Evolutionary conservation across 768 basidiomycete species (phyloP).

Genomic region (Amanita rubescens): DNA sequence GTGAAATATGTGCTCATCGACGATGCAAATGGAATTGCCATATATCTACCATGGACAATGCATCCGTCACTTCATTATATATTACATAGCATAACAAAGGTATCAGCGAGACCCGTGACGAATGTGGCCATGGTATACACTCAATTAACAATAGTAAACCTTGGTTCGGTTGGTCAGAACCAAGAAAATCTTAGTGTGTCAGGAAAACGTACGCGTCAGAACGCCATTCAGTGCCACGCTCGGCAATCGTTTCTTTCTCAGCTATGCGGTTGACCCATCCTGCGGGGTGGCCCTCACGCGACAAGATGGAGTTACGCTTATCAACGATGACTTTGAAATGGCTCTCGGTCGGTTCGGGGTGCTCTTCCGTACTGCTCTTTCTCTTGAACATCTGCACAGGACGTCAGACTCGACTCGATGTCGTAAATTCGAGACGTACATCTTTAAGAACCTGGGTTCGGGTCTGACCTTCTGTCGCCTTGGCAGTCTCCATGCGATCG

Average conservation of each 20-base stretch:
- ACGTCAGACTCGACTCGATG: constrained; percentile 2
- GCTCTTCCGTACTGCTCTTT: constrained; percentile 35
- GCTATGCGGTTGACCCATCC: constrained; percentile 64
- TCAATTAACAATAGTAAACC: constrained; percentile 1
- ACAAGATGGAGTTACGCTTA: constrained; percentile 64
- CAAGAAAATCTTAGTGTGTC: background rate
- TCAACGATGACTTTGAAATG: constrained; percentile 72
- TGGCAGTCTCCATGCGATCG: constrained; percentile 65
- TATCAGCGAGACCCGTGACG: background rate
- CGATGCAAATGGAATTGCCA: too few relatives aligned
- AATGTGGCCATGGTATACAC: background rate
- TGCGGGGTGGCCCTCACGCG: constrained; percentile 52
- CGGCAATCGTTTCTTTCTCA: constrained; percentile 29
- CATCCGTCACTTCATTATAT: background rate
- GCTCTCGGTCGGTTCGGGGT: constrained; percentile 17
- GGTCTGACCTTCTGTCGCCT: constrained; percentile 26
- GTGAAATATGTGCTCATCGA: too few relatives aligned
- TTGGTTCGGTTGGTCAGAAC: background rate
- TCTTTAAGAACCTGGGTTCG: constrained; percentile 49
- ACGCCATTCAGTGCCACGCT: constrained; percentile 31
- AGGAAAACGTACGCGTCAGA: constrained; percentile 31
- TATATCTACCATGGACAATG: background rate
- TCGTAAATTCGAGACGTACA: constrained; percentile 25
- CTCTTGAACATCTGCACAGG: constrained; percentile 46
- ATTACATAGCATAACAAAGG: background rate